Evolutionary conservation across 176 grass and related monocot species (phyloP).

Genomic region (Canna indica): DNA sequence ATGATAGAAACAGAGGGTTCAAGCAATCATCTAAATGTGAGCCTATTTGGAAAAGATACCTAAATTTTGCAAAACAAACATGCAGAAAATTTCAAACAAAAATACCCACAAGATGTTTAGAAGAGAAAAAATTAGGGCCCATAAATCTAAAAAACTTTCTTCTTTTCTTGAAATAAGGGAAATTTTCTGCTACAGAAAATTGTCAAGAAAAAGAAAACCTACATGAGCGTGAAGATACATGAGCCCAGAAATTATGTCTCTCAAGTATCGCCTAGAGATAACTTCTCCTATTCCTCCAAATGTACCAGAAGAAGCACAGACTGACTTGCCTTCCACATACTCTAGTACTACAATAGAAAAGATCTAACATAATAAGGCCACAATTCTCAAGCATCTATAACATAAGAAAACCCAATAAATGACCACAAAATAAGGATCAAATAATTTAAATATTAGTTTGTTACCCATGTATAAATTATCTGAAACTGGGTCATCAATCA

Average conservation of each 20-base stretch:
- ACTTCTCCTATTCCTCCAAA: conserved; percentile 49
- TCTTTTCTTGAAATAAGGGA: background rate
- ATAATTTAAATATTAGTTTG: background rate
- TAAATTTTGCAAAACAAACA: no score
- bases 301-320: conserved; percentile 46
- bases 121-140: no score
- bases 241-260: conserved; percentile 67
- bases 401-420: background rate
- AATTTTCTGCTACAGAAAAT: background rate
- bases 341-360: conserved; percentile 46
- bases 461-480: conserved; percentile 93
- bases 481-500: conserved; percentile 72
- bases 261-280: conserved; percentile 58
- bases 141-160: background rate
- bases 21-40: no score
- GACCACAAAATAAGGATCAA: background rate
- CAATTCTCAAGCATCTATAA: background rate
- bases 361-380: conserved; percentile 9
- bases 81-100: no score
- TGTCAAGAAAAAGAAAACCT: conserved; percentile 21
- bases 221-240: conserved; percentile 90
- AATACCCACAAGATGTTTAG: no score
- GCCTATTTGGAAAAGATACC: no score
- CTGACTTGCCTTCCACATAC: conserved; percentile 54
- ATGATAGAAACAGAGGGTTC: no score